These are phyloP conservation scores for Trichosanthes cucumerina DNA, from an alignment of 306 rosid species.

Conservation along the genomic window DNA sequence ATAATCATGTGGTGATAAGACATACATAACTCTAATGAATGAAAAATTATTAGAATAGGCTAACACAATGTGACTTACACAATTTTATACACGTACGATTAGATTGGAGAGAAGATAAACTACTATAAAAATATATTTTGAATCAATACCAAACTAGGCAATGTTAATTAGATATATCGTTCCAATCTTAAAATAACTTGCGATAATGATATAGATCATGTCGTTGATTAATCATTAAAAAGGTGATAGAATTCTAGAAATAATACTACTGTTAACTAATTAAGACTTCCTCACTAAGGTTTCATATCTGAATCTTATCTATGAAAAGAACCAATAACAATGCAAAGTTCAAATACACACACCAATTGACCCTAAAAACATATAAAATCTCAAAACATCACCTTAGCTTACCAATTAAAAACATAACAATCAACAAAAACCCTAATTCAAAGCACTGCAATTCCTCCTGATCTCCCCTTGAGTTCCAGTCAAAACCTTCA, in stretches of 20 bases:
- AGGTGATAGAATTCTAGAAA: no score
- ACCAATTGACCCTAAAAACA: no score
- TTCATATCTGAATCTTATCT: neutral
- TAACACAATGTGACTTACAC: no score
- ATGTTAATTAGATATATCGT: no score
- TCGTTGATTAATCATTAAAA: neutral
- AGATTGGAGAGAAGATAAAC: no score
- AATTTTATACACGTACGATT: no score
- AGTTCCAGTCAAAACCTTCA: constrained; percentile 1
- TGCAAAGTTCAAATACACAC: neutral
- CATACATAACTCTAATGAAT: no score
- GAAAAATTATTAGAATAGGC: no score
- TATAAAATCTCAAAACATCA: neutral
- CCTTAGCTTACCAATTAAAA: neutral
- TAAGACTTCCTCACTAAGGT: neutral
- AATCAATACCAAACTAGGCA: no score
- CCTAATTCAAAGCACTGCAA: constrained; percentile 1
- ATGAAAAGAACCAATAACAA: neutral
- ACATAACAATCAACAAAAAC: neutral
- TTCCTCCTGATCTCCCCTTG: constrained; percentile 10
- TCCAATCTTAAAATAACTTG: no score
- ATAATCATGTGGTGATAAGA: no score
- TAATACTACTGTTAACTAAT: neutral
- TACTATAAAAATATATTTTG: no score
- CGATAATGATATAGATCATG: neutral